Conservation (phyloP, 495 filamentous ascomycete genomes). For the Talaromyces liani region DNA sequence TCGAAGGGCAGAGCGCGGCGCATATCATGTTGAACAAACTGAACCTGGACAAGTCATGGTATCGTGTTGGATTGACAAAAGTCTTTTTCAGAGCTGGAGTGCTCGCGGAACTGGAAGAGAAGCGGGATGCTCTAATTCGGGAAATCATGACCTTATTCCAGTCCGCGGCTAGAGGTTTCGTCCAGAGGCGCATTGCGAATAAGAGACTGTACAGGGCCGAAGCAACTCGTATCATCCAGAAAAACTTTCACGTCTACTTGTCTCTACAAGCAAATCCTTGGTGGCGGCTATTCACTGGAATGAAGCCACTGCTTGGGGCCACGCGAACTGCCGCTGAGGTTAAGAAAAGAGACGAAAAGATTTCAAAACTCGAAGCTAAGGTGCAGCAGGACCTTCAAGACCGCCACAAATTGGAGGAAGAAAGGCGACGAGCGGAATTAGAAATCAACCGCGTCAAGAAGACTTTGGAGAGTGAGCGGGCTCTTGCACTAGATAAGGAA, state of each 20-base stretch:
- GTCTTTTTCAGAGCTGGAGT: conserved; percentile 98
- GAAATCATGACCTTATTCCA: conserved; percentile 94
- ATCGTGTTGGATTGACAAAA: conserved; percentile 91
- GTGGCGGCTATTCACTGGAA: conserved; percentile 93
- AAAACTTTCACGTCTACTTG: conserved; percentile 83
- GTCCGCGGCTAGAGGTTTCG: conserved; percentile 81
- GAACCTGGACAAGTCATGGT: conserved; percentile 73
- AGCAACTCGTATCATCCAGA: conserved; percentile 88
- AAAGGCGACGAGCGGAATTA: conserved; percentile 75
- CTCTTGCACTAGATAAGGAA: conserved; percentile 92
- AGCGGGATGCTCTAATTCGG: conserved; percentile 82
- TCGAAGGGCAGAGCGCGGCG: conserved; percentile 82
- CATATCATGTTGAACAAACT: conserved; percentile 86
- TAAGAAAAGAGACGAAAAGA: conserved; percentile 89
- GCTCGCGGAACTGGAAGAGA: conserved; percentile 92
- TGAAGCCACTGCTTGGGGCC: conserved; percentile 90
- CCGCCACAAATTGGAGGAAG: conserved; percentile 80
- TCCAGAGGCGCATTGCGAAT: conserved; percentile 76
- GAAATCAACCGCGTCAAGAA: conserved; percentile 88
- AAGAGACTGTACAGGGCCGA: conserved; percentile 93
- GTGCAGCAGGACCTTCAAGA: conserved; percentile 71
- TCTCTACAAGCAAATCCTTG: conserved; percentile 86
- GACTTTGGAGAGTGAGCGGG: conserved; percentile 88
- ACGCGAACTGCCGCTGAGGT: conserved; percentile 86
- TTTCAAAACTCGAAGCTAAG: conserved; percentile 73